These are phyloP conservation scores for Metroxylon sagu DNA, from an alignment of 176 grass and related monocot genomes.

Conservation along the genomic window DNA sequence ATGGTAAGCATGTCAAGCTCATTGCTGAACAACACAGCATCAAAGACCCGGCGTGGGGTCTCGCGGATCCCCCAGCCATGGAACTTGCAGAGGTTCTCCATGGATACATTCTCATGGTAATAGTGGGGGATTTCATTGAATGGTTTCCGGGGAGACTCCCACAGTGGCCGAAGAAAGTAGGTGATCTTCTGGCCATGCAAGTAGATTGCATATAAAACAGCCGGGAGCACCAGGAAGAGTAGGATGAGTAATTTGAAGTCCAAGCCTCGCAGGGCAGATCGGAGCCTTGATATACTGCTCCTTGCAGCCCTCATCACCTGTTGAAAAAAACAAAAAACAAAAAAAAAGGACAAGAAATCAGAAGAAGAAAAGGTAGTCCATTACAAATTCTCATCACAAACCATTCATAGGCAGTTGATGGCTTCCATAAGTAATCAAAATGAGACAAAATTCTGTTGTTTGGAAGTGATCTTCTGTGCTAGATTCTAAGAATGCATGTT, in stretches of 20 bases:
- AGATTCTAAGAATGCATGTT: no score
- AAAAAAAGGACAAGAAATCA: no score
- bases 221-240: not conserved
- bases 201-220: not conserved
- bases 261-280: not conserved
- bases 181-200: slow-evolving; percentile 6
- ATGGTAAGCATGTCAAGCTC: not conserved
- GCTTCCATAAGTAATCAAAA: no score
- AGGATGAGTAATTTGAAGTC: not conserved
- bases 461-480: no score
- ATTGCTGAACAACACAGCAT: slow-evolving; percentile 6
- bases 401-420: no score
- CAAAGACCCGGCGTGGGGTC: slow-evolving; percentile 1
- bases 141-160: slow-evolving; percentile 1
- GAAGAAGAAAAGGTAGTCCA: no score
- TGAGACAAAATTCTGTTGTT: no score
- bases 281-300: slow-evolving; percentile 1
- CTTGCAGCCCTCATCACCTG: not conserved
- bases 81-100: slow-evolving; percentile 6
- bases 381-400: no score
- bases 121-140: slow-evolving; percentile 1
- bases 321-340: no score
- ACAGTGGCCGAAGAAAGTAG: slow-evolving; percentile 4
- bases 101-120: slow-evolving; percentile 1
- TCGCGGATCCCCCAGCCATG: not conserved